A percentile compares a stretch with the other conserved stretches of the same genome.
Conservation (phyloP, 441 rosid genomes). For the Pelargonium citronellum region DNA sequence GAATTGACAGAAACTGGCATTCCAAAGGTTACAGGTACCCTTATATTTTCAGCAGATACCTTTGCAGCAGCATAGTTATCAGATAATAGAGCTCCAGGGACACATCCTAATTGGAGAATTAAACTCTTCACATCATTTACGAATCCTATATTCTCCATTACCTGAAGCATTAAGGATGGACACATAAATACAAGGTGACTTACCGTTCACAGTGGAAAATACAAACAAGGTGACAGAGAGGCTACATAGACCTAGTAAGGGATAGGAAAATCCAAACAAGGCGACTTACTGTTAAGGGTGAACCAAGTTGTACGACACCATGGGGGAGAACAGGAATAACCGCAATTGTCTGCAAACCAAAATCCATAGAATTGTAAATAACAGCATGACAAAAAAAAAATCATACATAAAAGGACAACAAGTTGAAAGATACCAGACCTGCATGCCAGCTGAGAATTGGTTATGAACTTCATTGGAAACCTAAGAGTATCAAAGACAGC, state of each 20-base stretch:
- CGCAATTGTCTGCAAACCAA: conserved; percentile 61
- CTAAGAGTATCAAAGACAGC: conserved; percentile 31
- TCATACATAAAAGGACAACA: conserved; percentile 7
- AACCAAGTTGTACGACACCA: conserved; percentile 90
- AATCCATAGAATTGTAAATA: conserved; percentile 12
- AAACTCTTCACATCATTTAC: conserved; percentile 70
- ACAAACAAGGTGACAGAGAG: background rate
- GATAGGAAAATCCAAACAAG: background rate
- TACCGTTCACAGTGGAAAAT: background rate
- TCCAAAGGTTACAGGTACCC: conserved; percentile 44
- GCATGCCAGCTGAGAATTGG: conserved; percentile 84
- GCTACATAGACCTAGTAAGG: too few species aligned
- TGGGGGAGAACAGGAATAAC: conserved; percentile 74
- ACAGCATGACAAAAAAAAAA: conserved; percentile 5
- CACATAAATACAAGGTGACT: background rate
- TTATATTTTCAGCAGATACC: conserved; percentile 37
- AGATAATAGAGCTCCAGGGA: conserved; percentile 68
- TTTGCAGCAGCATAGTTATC: conserved; percentile 34
- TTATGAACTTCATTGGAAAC: conserved; percentile 64
- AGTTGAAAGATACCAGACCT: conserved; percentile 44
- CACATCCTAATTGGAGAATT: conserved; percentile 65
- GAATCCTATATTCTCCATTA: conserved; percentile 72
- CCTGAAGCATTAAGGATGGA: conserved; percentile 43
- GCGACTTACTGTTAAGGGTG: conserved; percentile 58
- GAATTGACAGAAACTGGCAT: conserved; percentile 29